These are phyloP conservation scores for Baorangia bicolor DNA, from an alignment of 768 basidiomycete genomes.

Conservation along the genomic window DNA sequence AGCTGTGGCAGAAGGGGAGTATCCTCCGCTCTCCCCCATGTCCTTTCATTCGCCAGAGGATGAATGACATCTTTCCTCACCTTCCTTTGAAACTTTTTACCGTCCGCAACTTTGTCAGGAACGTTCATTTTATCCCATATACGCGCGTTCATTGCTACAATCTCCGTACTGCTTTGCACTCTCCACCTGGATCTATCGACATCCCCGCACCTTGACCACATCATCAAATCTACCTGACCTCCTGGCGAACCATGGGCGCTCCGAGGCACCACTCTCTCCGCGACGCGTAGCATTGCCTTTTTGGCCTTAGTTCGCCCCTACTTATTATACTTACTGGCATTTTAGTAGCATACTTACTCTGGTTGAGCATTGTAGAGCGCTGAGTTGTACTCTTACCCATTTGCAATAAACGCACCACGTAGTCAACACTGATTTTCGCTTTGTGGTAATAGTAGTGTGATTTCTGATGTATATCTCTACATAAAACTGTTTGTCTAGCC, in stretches of 20 bases:
- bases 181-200: conserved; percentile 27
- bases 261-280: not conserved
- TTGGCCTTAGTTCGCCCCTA: conserved; percentile 18
- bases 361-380: conserved; percentile 31
- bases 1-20: conserved; percentile 79
- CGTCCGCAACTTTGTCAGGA: conserved; percentile 16
- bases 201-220: conserved; percentile 18
- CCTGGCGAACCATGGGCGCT: conserved; percentile 10
- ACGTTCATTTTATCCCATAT: conserved; percentile 27
- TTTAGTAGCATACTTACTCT: conserved; percentile 34
- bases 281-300: conserved; percentile 20
- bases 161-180: conserved; percentile 25
- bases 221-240: conserved; percentile 16
- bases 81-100: conserved; percentile 28
- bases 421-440: conserved; percentile 8
- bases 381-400: conserved; percentile 32
- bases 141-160: conserved; percentile 31
- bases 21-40: conserved; percentile 73
- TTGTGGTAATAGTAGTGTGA: conserved; percentile 9
- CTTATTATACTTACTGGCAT: conserved; percentile 33
- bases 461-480: conserved; percentile 16
- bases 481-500: not conserved
- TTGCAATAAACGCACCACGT: conserved; percentile 26
- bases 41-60: conserved; percentile 58
- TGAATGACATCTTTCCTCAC: conserved; percentile 28